Base-by-base conservation (phyloP, 2,329 filamentous ascomycete genomes). In the Fusarium sp. region DNA sequence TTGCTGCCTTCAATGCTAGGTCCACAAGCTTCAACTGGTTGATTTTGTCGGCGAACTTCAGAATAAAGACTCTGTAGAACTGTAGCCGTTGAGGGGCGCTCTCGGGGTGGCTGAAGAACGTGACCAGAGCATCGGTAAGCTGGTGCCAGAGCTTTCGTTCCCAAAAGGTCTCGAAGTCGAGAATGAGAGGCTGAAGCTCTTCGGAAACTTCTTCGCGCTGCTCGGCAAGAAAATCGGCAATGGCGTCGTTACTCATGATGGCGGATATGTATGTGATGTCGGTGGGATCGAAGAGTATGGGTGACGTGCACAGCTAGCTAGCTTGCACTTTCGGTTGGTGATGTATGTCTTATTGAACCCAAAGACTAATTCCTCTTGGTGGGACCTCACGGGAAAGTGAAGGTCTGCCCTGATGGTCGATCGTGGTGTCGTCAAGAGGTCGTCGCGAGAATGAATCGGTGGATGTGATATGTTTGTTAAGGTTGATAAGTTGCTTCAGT, bases 111-210 rank as follows among this genome's bases (percentile, higher is more conserved):
- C 91, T 90, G 85, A 98, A 99, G 87, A 95, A 98, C 73, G 92
- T 88, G 75, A 97, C 86, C 60, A 99, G 88, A 56, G 91, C 86
- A 78, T 97, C 92, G 38, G 96, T 99, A 74, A 99, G 91, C 84
- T 99, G 94, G 85, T 99, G 96, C 96, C 96, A 99, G 83, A 99
- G 88, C 84, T 98, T 98, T 77, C 95, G 91, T 86, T 99, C 96
- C 96, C 96, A 99, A 79, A 90, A 93, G 80, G 97, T 94, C 85
- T 99, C 96, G 73, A 99, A 97, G 76, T 91, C 90, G 76, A 99
- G 88, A 81, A 98, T 93, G 77, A 93, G 89, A 77, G 91, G 88
- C 83, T 98, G 94, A 56, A 97, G 88, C 80, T 97, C 92, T 74
- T 94, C 92, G 55, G 94, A 92, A 77, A 94, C 93, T 80, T 90